These are phyloP conservation scores for Xylaria longipes DNA, from an alignment of 495 filamentous ascomycete species.

Conservation along the genomic window DNA sequence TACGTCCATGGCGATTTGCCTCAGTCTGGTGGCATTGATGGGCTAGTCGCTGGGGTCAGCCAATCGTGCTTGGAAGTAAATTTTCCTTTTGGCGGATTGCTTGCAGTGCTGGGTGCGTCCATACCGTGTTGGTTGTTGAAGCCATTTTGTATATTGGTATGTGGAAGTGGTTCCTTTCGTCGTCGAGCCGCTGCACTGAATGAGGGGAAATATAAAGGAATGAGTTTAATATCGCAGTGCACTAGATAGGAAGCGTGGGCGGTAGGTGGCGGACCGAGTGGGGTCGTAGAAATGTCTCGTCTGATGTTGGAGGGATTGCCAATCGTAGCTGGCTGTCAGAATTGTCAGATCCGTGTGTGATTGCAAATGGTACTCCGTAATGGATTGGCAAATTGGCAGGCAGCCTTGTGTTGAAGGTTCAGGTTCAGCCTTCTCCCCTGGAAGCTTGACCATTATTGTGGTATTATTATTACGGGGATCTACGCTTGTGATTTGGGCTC, in stretches of 20 bases:
- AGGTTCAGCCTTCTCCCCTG: constrained; percentile 20
- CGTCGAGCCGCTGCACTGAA: neutral
- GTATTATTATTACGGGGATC: neutral
- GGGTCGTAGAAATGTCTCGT: neutral
- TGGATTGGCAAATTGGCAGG: neutral
- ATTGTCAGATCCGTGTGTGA: neutral
- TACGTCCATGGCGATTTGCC: constrained; percentile 85
- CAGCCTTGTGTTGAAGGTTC: constrained; percentile 8
- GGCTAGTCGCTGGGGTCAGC: constrained; percentile 58
- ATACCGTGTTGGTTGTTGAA: constrained; percentile 40
- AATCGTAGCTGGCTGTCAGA: neutral
- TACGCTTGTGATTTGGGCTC: neutral
- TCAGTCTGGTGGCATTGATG: constrained; percentile 74
- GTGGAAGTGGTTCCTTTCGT: neutral
- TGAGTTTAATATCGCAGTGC: neutral
- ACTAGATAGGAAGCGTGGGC: neutral
- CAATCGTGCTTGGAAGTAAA: neutral
- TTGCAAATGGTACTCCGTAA: constrained; percentile 9
- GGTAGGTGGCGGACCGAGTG: neutral
- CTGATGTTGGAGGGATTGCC: neutral
- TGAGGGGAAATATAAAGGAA: constrained; percentile 15
- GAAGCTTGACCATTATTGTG: neutral
- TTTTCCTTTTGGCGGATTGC: neutral
- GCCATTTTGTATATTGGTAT: constrained; percentile 38
- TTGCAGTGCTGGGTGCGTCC: constrained; percentile 6